Percentiles rank a stretch among this genome's conserved stretches.
phyloP scores from a whole-genome alignment of 1,284 basidiomycete genomes.

The Tilletia setariae region DNA sequence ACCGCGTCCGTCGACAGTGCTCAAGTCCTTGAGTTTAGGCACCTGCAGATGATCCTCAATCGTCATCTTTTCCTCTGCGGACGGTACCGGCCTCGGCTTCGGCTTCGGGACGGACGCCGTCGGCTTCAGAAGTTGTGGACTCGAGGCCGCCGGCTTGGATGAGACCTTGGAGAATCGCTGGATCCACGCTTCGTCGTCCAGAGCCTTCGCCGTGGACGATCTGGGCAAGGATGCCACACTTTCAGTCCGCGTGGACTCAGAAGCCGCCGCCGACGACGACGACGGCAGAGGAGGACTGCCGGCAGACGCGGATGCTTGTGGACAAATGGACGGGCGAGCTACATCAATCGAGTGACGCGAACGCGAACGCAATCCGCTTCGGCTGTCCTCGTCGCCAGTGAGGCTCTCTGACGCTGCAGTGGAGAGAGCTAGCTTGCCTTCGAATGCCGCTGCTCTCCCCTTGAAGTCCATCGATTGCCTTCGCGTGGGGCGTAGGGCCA shows the following conservation, averaged over 20 bases:
- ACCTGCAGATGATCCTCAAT: not conserved
- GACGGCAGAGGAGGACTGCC: not conserved
- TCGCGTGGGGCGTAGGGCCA: not conserved
- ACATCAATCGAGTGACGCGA: not conserved
- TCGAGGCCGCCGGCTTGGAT: too few relatives aligned
- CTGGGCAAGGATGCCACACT: too few relatives aligned
- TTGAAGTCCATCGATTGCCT: slow-evolving; percentile 13
- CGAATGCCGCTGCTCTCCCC: slow-evolving; percentile 4
- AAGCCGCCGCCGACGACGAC: not conserved
- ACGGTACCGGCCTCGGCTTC: too few relatives aligned
- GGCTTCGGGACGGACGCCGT: too few relatives aligned
- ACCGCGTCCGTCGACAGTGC: slow-evolving; percentile 39
- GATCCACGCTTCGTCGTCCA: too few relatives aligned
- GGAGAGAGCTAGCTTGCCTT: too few relatives aligned
- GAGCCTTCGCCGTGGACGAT: too few relatives aligned
- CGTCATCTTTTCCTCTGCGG: too few relatives aligned
- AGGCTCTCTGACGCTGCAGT: not conserved
- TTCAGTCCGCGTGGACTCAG: not conserved
- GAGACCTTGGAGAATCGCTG: too few relatives aligned
- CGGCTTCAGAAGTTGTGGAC: too few relatives aligned
- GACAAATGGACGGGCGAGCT: not conserved
- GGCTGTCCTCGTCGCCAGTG: not conserved
- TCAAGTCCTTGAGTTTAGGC: slow-evolving; percentile 5
- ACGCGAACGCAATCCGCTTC: not conserved
- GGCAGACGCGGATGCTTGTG: not conserved